A percentile compares a stretch with the other conserved stretches of the same genome.
phyloP scores from a whole-genome alignment of 306 rosid genomes.

The Gynostemma pentaphyllum region DNA sequence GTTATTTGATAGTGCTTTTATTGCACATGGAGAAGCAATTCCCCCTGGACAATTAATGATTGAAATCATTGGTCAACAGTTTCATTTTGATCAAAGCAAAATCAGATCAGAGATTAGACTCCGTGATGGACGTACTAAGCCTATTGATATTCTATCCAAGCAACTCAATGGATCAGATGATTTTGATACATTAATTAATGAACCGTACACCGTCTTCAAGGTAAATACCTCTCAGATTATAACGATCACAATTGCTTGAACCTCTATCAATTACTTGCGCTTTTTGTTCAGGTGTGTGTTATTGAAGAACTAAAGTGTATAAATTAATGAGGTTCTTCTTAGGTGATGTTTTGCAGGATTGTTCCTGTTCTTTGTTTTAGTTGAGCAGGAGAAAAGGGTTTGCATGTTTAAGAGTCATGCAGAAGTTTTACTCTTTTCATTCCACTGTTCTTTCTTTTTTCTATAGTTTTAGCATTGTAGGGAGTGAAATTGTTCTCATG shows the following conservation, averaged over 20 bases:
- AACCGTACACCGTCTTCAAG: conserved; percentile 94
- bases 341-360: background rate
- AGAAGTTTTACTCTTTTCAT: background rate
- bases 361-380: background rate
- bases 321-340: background rate
- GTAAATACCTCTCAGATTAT: conserved; percentile 22
- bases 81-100: conserved; percentile 98
- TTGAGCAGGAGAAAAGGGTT: background rate
- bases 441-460: background rate
- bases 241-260: background rate
- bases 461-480: background rate
- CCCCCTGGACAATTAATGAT: background rate
- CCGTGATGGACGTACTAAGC: conserved; percentile 93
- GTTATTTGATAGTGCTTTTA: conserved; percentile 1
- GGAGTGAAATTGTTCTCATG: background rate
- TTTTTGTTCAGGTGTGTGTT: background rate
- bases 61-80: conserved; percentile 35
- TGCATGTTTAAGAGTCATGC: background rate
- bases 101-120: conserved; percentile 91
- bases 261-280: background rate
- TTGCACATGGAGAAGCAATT: background rate
- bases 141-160: conserved; percentile 83
- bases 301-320: background rate
- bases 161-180: conserved; percentile 80
- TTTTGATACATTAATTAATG: conserved; percentile 75